Base-by-base conservation (phyloP, 2,329 filamentous ascomycete species). In the Cladosporium sp. region DNA sequence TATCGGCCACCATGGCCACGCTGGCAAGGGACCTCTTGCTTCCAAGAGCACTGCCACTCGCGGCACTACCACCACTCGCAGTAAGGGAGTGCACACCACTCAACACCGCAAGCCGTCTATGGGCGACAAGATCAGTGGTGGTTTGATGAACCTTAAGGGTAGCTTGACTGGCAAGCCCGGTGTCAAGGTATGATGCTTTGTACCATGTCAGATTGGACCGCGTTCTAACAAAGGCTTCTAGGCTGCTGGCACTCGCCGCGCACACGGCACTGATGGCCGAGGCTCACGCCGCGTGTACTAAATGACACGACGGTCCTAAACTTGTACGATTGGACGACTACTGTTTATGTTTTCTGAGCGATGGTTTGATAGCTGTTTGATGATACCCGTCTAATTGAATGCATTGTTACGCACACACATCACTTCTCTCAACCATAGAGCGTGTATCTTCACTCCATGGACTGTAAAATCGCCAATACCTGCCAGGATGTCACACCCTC, bases 91-190 rank as follows among this genome's bases (percentile, higher is more conserved):
- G 28, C 41, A 36, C 47, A 28, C 58, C 2, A 54, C 49, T 24
- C 90, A 92, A 64, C 86, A 87, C 76, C 87, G 90, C 74, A 87
- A 88, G 73, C 84, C 87, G 3, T 86, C 84, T 47, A 81, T 93
- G 70, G 89, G 89, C 57, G 91, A 94, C 80, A 94, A 93, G 79
- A 84, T 94, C 71, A 88, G 86, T 59, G 92, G 92, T 21, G 91
- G 90, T 0, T 81, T 94, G 77, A 83, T 91, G 80, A 92, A 86
- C 81, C 78, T 94, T 69, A 88, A 87, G 78, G 91, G 92, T 8
- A 86, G 82, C 64, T 75, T 94, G 66, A 93, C 89, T 1, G 79
- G 86, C 58, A 83, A 87, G 49, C 89, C 90, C 2, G 91, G 88
- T 28, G 80, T 90, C 70, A 93, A 93, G 88, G 87, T 24, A 24